Evolutionary conservation across 257 asterid species (phyloP), one percentile per base, ranked within the genome.

Genomic region (Datura wrightii): DNA sequence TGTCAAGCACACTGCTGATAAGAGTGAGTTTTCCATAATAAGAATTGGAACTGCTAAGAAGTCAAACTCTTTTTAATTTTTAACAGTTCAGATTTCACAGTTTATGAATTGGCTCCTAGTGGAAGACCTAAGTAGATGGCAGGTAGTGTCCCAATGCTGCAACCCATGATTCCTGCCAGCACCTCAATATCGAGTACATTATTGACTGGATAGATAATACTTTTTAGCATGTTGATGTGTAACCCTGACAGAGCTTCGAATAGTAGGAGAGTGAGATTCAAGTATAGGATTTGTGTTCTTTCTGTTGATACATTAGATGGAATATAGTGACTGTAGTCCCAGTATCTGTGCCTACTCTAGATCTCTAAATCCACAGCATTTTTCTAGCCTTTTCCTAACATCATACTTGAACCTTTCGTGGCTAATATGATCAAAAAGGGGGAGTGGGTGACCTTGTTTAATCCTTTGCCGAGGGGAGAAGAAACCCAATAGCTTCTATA

Each of bases 171-270:
- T 59, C 67, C 67, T 19, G 6, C 37, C 67, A 59, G 37, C 67
- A 59, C 67, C 67, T 59, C 37, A 59, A 59, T 59, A 59, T 59
- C 1, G 14, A 59, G 67, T 37, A 19, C 67, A 59, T 59, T 8
- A 59, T 59, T 59, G 67, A 19, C 6, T 10, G 67, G 67, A 59
- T 59, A 59, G 37, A 19, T 3, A 59, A 2, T 59, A 48, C 10
- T n/a, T 59, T 59, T 59, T 59, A n/a, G 67, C 15, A 59, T 59
- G 53, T 48, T 9, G 67, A 59, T 0, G 1, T 59, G 67, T 1
- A 59, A 19, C 67, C 13, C 67, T 59, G 67, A 59, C 67, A 59
- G 67, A 59, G 67, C 67, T 59, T 59, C 67, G 37, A 59, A 59
- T 19, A n/a, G 65, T 58, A 59, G 10, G 24, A 56, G 63, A 5